Evolutionary conservation across 2,329 filamentous ascomycete species (phyloP).

Genomic region (Colletotrichum magnum): DNA sequence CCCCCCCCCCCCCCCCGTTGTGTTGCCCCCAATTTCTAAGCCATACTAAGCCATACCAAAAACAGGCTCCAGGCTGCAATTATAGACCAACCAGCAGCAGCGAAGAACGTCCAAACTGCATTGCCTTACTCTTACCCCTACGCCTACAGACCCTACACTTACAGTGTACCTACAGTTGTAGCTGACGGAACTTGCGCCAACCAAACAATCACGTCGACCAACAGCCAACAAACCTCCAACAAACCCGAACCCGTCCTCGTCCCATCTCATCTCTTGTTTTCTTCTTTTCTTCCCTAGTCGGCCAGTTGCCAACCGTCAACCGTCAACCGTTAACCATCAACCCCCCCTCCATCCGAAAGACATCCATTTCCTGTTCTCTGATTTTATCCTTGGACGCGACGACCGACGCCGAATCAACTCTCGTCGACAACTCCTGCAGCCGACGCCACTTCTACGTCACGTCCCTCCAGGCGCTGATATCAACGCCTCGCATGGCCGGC

Average conservation of each 20-base stretch:
- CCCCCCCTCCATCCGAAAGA: neutral
- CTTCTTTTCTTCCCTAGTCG: neutral
- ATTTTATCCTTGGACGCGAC: constrained; percentile 6
- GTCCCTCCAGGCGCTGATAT: neutral
- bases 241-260: neutral
- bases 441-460: constrained; percentile 21
- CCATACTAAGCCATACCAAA: neutral
- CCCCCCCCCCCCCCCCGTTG: neutral
- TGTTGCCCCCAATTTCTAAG: neutral
- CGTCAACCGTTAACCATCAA: neutral
- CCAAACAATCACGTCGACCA: neutral
- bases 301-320: neutral
- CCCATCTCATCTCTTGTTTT: neutral
- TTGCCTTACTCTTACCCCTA: neutral
- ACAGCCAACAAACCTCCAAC: neutral
- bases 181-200: neutral
- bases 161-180: neutral
- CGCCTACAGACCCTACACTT: no score
- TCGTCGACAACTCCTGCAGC: neutral
- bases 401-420: neutral
- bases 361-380: neutral
- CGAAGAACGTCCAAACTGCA: no score
- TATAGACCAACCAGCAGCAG: neutral
- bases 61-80: constrained; percentile 3
- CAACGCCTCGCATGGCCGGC: constrained; percentile 35